Evolutionary conservation across 2,329 filamentous ascomycete genomes (phyloP).

Genomic region (Cryphonectria carpinicola): DNA sequence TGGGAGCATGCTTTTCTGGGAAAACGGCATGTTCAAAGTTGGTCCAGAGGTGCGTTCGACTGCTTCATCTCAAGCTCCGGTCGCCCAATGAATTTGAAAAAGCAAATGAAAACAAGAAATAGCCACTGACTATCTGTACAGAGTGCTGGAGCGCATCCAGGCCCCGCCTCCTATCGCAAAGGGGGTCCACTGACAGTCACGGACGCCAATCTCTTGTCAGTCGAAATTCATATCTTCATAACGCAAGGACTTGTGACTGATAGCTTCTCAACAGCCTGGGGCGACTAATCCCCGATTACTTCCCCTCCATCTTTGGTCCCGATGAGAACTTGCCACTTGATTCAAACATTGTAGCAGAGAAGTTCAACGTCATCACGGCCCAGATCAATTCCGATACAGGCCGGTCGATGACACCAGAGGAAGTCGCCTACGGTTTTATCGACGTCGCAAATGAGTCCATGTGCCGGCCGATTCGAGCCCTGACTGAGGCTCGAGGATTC

Average conservation of each 20-base stretch:
- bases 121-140: background rate
- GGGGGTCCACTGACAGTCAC: constrained; percentile 83
- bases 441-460: constrained; percentile 86
- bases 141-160: constrained; percentile 75
- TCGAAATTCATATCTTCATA: background rate
- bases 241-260: background rate
- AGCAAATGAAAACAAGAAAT: background rate
- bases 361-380: constrained; percentile 73
- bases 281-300: constrained; percentile 80
- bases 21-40: constrained; percentile 82
- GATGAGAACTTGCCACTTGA: constrained; percentile 77
- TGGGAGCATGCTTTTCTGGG: constrained; percentile 78
- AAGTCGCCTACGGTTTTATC: constrained; percentile 83
- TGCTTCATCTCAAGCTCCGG: background rate
- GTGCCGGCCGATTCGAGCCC: constrained; percentile 80
- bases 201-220: constrained; percentile 74
- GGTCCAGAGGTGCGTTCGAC: constrained; percentile 67
- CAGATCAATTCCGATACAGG: constrained; percentile 75
- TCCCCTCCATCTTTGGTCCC: constrained; percentile 87
- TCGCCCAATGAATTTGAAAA: background rate
- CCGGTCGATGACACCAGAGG: constrained; percentile 71
- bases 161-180: constrained; percentile 84
- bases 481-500: constrained; percentile 85
- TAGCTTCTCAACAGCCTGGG: constrained; percentile 53
- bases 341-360: constrained; percentile 18